Base-by-base conservation (phyloP, 139 green algal genomes). In the Tetratostichococcus sp. region DNA sequence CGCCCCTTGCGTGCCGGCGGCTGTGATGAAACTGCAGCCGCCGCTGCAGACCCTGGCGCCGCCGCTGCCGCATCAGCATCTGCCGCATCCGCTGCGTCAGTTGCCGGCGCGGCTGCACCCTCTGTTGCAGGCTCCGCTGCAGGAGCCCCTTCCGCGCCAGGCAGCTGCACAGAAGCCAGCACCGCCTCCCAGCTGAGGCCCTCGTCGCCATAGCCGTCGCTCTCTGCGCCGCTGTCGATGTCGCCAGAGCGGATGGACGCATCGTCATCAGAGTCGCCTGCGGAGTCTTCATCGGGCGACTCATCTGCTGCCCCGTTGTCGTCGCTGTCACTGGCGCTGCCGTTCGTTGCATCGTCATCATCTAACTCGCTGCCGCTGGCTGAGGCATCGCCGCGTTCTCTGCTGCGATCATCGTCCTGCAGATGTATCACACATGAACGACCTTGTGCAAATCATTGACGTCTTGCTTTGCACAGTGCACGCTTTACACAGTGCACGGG, bases 181-280 rank as follows among this genome's bases (percentile, higher is more conserved):
- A 97, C 90, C 11, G 91, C 91, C 82, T 97, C 93, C 91, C 91
- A 97, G 0, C 84, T 92, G 23, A 97, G 87, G 11, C 87, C 93
- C 1, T 75, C 81, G 0, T 92, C 87, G 26, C 89, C 89, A 65
- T 96, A 94, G 2, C 91, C 91, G 39, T 90, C 89, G 72, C 85
- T 91, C 1, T 93, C 91, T 65, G 87, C 83, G 28, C 82, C 85
- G 75, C 82, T 88, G 25, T 85, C 79, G 11, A 30, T 70, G 0
- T 67, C 79, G 30, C 34, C 75, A 28, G 50, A 71, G 23, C 25
- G 39, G 30, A 35, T 72, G 73, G 35, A 43, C 65, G 42, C 82
- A 33, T 76, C 80, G 0, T 67, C 72, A 16, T 68, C 70, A 23
- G 75, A 67, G 11, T 67, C 70, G 30, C 65, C 73, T 14, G n/a